phyloP scores from a whole-genome alignment of 2,329 filamentous ascomycete genomes.

The Exserohilum turcica region DNA sequence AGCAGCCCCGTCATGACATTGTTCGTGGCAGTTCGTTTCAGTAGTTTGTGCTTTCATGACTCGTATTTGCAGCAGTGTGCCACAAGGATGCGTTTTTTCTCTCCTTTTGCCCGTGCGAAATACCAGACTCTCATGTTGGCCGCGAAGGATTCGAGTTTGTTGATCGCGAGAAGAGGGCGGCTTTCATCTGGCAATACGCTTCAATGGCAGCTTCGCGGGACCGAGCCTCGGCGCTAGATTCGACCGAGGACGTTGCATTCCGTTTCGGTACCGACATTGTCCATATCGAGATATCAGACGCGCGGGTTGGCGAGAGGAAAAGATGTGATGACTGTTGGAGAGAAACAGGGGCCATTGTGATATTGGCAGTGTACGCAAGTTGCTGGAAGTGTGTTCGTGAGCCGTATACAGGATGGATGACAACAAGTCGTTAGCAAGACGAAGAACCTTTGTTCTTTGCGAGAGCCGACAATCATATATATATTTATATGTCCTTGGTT shows the following conservation, averaged over 20 bases:
- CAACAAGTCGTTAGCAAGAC: slow-evolving; percentile 26
- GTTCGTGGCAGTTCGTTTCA: slow-evolving; percentile 5
- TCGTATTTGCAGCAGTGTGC: slow-evolving; percentile 1
- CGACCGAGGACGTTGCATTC: slow-evolving; percentile 7
- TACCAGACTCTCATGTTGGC: slow-evolving; percentile 1
- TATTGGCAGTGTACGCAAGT: slow-evolving; percentile 23
- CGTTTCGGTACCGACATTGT: slow-evolving; percentile 35
- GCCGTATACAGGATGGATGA: too few species aligned
- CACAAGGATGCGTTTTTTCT: not conserved
- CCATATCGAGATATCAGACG: slow-evolving; percentile 42
- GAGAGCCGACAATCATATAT: too few species aligned
- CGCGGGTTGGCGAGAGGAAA: slow-evolving; percentile 35
- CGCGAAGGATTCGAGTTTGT: slow-evolving; percentile 4
- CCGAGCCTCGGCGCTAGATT: slow-evolving; percentile 21
- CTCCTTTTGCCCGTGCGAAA: not conserved
- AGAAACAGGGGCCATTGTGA: slow-evolving; percentile 23
- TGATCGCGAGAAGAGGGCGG: slow-evolving; percentile 46
- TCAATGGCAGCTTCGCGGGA: slow-evolving; percentile 40
- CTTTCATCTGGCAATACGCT: slow-evolving; percentile 43
- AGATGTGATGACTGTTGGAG: slow-evolving; percentile 28
- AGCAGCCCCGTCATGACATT: not conserved
- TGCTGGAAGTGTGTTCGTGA: too few species aligned
- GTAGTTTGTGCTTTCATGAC: slow-evolving; percentile 1
- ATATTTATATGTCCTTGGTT: too few species aligned
- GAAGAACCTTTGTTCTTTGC: too few species aligned